These are phyloP conservation scores for Combretum micranthum DNA, from an alignment of 345 rosid species.

Conservation along the genomic window DNA sequence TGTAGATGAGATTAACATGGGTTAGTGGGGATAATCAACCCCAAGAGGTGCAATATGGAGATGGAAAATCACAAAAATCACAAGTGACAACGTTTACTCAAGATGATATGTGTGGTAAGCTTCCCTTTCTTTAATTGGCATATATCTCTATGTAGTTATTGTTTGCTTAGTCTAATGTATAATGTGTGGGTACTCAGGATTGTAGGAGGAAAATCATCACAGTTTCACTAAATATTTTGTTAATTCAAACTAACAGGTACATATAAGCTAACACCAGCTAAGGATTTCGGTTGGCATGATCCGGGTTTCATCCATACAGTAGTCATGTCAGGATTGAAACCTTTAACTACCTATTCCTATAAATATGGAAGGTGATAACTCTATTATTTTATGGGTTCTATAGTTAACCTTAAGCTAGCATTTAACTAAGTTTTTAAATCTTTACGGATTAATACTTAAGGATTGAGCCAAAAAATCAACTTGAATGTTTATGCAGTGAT, in stretches of 20 bases:
- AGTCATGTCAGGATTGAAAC: constrained; percentile 47
- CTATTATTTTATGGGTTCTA: background rate
- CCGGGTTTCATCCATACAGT: constrained; percentile 70
- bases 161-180: background rate
- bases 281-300: constrained; percentile 78
- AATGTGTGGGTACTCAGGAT: no score
- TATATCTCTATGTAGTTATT: background rate
- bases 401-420: no score
- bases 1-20: constrained; percentile 71
- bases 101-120: constrained; percentile 58
- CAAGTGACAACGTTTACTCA: constrained; percentile 42
- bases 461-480: no score
- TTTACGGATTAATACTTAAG: no score
- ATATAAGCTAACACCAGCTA: constrained; percentile 54
- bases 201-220: no score
- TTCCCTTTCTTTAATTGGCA: background rate
- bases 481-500: constrained; percentile 46
- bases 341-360: constrained; percentile 36
- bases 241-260: constrained; percentile 16
- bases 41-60: constrained; percentile 42
- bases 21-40: constrained; percentile 47
- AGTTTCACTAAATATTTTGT: background rate
- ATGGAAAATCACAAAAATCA: constrained; percentile 35
- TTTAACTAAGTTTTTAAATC: no score
- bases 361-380: constrained; percentile 57